Percentiles rank a stretch among this genome's conserved stretches.
These are phyloP conservation scores for Castanopsis chinensis DNA, from an alignment of 306 rosid genomes.

Conservation along the genomic window DNA sequence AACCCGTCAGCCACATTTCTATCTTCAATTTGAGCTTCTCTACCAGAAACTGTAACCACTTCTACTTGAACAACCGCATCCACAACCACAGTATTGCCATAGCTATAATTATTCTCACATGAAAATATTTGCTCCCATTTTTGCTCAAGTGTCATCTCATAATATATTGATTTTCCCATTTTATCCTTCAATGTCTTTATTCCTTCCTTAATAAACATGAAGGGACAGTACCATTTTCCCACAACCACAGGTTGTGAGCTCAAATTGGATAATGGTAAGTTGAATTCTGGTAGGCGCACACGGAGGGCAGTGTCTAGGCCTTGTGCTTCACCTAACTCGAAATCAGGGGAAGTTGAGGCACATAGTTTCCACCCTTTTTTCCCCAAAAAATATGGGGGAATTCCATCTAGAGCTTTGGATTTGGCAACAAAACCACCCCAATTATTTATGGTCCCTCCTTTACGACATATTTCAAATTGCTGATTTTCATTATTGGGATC, in stretches of 20 bases:
- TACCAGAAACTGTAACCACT: conserved; percentile 32
- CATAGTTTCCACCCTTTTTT: conserved; percentile 42
- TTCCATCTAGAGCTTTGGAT: conserved; percentile 43
- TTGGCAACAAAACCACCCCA: conserved; percentile 52
- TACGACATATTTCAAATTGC: conserved; percentile 46
- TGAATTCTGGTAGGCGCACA: conserved; percentile 32
- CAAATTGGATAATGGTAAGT: conserved; percentile 6
- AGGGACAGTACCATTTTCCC: conserved; percentile 81
- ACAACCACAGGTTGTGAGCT: conserved; percentile 39
- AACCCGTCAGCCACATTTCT: conserved; percentile 25
- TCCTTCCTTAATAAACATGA: conserved; percentile 60
- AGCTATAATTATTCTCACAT: conserved; percentile 8
- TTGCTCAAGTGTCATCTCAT: conserved; percentile 30
- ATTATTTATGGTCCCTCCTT: conserved; percentile 4
- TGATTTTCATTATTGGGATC: conserved; percentile 33
- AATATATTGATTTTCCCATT: conserved; percentile 44
- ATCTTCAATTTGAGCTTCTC: conserved; percentile 25
- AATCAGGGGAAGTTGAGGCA: conserved; percentile 26
- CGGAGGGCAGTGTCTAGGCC: conserved; percentile 48
- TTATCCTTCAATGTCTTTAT: conserved; percentile 36
- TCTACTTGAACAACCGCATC: conserved; percentile 47
- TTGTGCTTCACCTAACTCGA: conserved; percentile 39
- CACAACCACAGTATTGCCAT: conserved; percentile 30
- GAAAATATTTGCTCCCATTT: conserved; percentile 41
- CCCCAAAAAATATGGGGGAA: conserved; percentile 49